A percentile compares a stretch with the other conserved stretches of the same genome.
These are phyloP conservation scores for Neurospora sp. DNA, from an alignment of 495 filamentous ascomycete genomes.

Conservation along the genomic window DNA sequence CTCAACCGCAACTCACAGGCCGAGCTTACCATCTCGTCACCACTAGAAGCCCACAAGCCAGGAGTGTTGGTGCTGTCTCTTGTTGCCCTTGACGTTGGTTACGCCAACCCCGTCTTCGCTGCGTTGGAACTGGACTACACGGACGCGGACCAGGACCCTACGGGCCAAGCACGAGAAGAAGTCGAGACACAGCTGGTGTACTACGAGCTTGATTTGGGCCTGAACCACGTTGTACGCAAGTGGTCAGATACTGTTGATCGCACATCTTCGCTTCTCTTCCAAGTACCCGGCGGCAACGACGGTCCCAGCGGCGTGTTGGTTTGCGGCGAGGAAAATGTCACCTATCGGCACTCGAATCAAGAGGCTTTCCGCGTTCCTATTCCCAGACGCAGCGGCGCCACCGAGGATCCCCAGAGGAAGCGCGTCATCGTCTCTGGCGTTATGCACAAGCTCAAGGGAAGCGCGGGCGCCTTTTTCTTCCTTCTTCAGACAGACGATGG, in stretches of 20 bases:
- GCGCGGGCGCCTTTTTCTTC: slow-evolving; percentile 80
- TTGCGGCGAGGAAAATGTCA: slow-evolving; percentile 88
- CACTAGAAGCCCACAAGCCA: slow-evolving; percentile 94
- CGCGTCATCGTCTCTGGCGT: slow-evolving; percentile 78
- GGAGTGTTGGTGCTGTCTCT: slow-evolving; percentile 84
- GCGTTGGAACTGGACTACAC: slow-evolving; percentile 89
- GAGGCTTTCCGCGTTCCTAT: slow-evolving; percentile 81
- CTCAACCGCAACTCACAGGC: slow-evolving; percentile 91
- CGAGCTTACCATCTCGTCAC: slow-evolving; percentile 91
- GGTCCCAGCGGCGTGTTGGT: slow-evolving; percentile 92
- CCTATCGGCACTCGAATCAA: slow-evolving; percentile 89
- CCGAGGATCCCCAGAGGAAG: slow-evolving; percentile 88
- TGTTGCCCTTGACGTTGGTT: slow-evolving; percentile 82
- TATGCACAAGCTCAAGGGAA: slow-evolving; percentile 93
- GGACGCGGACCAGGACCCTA: slow-evolving; percentile 83
- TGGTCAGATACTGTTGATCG: slow-evolving; percentile 93
- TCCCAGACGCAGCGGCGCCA: slow-evolving; percentile 72
- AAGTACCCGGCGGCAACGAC: slow-evolving; percentile 89
- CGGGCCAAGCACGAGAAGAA: slow-evolving; percentile 70
- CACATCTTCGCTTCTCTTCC: slow-evolving; percentile 81
- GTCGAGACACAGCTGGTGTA: slow-evolving; percentile 88
- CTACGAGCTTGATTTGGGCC: slow-evolving; percentile 90
- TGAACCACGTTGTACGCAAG: slow-evolving; percentile 94
- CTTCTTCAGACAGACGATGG: slow-evolving; percentile 92
- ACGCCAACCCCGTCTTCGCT: slow-evolving; percentile 94